Conservation (phyloP, 805 yeast genomes). For the Nakazawaea ernobii region DNA sequence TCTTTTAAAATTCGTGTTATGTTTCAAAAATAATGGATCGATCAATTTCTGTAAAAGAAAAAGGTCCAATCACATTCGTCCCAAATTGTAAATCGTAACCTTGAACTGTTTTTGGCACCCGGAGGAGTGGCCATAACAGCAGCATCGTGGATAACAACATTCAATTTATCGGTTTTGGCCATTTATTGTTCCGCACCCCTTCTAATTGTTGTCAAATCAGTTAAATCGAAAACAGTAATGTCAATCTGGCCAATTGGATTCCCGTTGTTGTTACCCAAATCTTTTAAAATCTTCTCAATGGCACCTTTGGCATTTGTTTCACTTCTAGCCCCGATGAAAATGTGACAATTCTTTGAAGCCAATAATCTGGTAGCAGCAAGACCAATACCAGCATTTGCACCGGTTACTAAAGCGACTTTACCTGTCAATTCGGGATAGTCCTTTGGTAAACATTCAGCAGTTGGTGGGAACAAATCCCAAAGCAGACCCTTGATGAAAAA, state of each 20-base stretch:
- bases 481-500: background rate
- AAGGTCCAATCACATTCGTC: conserved; percentile 42
- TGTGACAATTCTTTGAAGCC: conserved; percentile 5
- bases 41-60: conserved; percentile 34
- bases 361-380: conserved; percentile 19
- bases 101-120: conserved; percentile 30
- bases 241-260: conserved; percentile 17
- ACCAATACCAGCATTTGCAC: conserved; percentile 33
- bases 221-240: conserved; percentile 26
- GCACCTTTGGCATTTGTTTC: background rate
- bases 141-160: conserved; percentile 37
- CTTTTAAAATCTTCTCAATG: conserved; percentile 20
- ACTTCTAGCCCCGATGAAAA: background rate
- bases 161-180: conserved; percentile 21
- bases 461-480: conserved; percentile 29
- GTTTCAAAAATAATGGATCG: conserved; percentile 29
- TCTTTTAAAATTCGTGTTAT: conserved; percentile 21
- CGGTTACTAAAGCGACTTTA: conserved; percentile 34
- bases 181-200: conserved; percentile 28
- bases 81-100: conserved; percentile 43
- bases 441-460: conserved; percentile 44
- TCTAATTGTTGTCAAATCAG: conserved; percentile 36
- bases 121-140: conserved; percentile 38
- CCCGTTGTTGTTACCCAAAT: conserved; percentile 13
- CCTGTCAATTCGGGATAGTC: conserved; percentile 31